Evolutionary conservation across 2,329 filamentous ascomycete species (phyloP), one percentile per base, ranked within the genome.

Genomic region (Paracamarosporium sp.): DNA sequence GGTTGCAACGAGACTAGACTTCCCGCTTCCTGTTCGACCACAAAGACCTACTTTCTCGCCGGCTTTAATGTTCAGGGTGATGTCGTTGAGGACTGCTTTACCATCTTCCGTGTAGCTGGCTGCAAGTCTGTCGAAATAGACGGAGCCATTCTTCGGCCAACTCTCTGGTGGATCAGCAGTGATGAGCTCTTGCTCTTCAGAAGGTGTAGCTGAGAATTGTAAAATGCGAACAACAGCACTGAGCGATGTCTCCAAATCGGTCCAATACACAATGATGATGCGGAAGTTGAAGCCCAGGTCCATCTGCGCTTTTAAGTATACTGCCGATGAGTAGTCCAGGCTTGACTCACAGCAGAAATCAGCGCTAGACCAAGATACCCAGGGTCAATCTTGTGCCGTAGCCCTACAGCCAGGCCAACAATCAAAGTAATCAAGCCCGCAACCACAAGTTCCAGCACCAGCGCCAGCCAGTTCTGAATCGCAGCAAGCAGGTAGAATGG

Each of bases 401-500:
- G 87, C 65, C 92, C 81, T 71, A 96, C 88, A 40, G 91, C 81
- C 63, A 97, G 89, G 24, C 88, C 86, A 5, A 93, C 93, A 25
- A 94, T 88, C 24, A 88, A 85, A 63, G 97, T 82, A 71, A 97
- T 97, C 70, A 97, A 92, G 40, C 97, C 78, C 9, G 91, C 94
- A 43, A 93, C 94, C 69, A 97, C 91, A 70, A 97, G 95, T 75
- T 97, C 94, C 45, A 97, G 85, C 55, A 94, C 89, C 59, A 97
- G 88, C 41, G 92, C 93, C 59, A 97, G 84, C 94, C 94, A 97
- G 68, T 97, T 97, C 76, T 97, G 93, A 57, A 90, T 82, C 59
- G 90, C 85, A 77, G 97, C 97, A 55, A 93, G 85, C 60, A 92
- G 97, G 73, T 97, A 93, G 78, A 96, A 97, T 0, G 93, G 94